These are phyloP conservation scores for Gossypium herbaceum DNA, from an alignment of 345 rosid genomes.

Conservation along the genomic window DNA sequence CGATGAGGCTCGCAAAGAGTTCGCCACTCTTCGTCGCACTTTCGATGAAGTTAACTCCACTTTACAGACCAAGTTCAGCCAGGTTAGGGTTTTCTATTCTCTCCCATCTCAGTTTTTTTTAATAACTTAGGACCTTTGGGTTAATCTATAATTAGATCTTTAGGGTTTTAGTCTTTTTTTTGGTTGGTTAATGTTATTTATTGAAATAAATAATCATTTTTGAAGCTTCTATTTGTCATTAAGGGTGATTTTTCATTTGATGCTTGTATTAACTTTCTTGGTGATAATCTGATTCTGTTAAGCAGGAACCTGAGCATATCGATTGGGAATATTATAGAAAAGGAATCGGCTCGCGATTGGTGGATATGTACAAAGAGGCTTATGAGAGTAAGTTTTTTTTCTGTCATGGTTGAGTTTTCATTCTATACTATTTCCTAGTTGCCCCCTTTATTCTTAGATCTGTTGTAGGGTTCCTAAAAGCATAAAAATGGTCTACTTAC, in stretches of 20 bases:
- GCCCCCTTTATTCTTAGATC: background rate
- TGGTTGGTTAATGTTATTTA: background rate
- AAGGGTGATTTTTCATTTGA: background rate
- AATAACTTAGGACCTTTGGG: background rate
- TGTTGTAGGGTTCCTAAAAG: background rate
- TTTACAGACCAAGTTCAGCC: conserved; percentile 94
- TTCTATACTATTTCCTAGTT: background rate
- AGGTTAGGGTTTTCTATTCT: conserved; percentile 36
- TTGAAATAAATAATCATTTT: background rate
- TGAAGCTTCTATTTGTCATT: background rate
- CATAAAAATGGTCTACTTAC: conserved; percentile 4
- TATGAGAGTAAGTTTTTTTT: conserved; percentile 68
- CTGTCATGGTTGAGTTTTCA: background rate
- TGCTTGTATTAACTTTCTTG: background rate
- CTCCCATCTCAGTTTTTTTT: background rate
- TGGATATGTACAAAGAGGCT: conserved; percentile 93
- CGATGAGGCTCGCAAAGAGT: conserved; percentile 94
- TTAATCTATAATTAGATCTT: conserved; percentile 6
- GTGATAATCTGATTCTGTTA: background rate
- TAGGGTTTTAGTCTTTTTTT: background rate
- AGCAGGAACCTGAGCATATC: conserved; percentile 95
- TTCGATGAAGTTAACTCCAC: conserved; percentile 88
- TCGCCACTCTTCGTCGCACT: conserved; percentile 83
- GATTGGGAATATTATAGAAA: conserved; percentile 94
- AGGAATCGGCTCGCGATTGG: conserved; percentile 86